Conservation (phyloP, 495 filamentous ascomycete species). For the Aspergillus egyptiacus region DNA sequence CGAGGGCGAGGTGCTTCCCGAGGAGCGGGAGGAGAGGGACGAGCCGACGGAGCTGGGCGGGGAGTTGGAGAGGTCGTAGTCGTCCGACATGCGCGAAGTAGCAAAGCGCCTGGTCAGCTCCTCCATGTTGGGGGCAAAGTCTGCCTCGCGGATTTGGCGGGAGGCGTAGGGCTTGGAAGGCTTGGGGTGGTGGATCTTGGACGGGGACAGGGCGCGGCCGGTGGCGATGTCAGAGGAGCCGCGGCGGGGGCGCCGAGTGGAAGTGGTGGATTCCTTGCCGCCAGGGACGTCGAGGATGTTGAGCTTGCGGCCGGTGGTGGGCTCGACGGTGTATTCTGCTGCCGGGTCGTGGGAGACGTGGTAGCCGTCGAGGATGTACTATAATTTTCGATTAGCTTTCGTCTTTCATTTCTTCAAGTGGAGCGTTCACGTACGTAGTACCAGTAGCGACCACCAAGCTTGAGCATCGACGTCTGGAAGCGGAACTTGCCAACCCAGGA, state of each 20-base stretch:
- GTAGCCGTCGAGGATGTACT: conserved; percentile 99
- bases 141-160: conserved; percentile 71
- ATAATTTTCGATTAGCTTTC: not conserved
- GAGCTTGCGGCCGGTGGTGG: conserved; percentile 91
- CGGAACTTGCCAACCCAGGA: conserved; percentile 93
- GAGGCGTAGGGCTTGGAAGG: conserved; percentile 81
- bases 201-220: conserved; percentile 77
- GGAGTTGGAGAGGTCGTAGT: conserved; percentile 56
- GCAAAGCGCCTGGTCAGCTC: conserved; percentile 70
- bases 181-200: conserved; percentile 86
- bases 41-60: conserved; percentile 71
- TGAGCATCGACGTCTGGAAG: conserved; percentile 79
- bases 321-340: conserved; percentile 82
- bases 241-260: conserved; percentile 24
- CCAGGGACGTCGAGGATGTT: conserved; percentile 69
- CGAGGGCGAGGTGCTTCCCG: conserved; percentile 62
- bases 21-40: conserved; percentile 66
- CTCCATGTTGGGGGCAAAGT: conserved; percentile 66
- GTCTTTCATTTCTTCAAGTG: not conserved
- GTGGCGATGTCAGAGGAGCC: conserved; percentile 63
- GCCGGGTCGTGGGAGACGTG: conserved; percentile 97
- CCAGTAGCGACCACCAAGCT: conserved; percentile 91
- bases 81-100: conserved; percentile 63
- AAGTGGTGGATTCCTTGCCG: conserved; percentile 23
- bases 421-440: conserved; percentile 73